A percentile compares a stretch with the other conserved stretches of the same genome.
phyloP scores from a whole-genome alignment of 176 grass and related monocot genomes.

The Paspalum vaginatum region DNA sequence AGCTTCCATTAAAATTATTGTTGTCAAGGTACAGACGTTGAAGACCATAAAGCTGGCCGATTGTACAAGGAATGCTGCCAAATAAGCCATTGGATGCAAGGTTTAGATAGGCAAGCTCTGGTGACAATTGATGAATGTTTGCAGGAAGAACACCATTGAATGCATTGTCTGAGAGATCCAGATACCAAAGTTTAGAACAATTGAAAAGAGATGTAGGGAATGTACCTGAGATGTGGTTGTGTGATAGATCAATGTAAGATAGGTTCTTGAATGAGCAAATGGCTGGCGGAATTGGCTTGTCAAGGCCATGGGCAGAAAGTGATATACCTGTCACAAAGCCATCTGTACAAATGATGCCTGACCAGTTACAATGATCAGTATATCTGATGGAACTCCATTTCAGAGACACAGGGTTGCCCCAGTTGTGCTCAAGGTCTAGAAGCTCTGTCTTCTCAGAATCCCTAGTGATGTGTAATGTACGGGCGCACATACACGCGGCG shows the following conservation, averaged over 20 bases:
- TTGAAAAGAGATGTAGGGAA: not conserved
- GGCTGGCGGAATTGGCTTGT: not conserved
- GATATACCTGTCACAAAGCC: conserved; percentile 17
- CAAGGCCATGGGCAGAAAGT: not conserved
- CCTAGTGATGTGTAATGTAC: no score
- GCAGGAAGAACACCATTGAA: not conserved
- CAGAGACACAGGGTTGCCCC: not conserved
- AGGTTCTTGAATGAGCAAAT: conserved; percentile 17
- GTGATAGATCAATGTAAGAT: not conserved
- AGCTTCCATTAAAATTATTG: not conserved
- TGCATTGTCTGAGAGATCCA: not conserved
- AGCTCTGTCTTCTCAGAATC: not conserved
- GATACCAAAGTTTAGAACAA: not conserved
- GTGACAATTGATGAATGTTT: conserved; percentile 10
- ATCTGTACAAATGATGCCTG: not conserved
- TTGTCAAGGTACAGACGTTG: not conserved
- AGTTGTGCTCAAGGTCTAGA: not conserved
- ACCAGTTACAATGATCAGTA: conserved; percentile 1
- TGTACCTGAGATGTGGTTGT: not conserved
- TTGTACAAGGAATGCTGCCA: not conserved
- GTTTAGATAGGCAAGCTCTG: not conserved
- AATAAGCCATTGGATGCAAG: not conserved
- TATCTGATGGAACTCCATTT: not conserved
- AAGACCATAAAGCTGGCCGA: not conserved
- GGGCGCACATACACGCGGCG: no score